A percentile compares a stretch with the other conserved stretches of the same genome.
phyloP scores from a whole-genome alignment of 1,284 basidiomycete genomes.

The Phlebopus sp. region DNA sequence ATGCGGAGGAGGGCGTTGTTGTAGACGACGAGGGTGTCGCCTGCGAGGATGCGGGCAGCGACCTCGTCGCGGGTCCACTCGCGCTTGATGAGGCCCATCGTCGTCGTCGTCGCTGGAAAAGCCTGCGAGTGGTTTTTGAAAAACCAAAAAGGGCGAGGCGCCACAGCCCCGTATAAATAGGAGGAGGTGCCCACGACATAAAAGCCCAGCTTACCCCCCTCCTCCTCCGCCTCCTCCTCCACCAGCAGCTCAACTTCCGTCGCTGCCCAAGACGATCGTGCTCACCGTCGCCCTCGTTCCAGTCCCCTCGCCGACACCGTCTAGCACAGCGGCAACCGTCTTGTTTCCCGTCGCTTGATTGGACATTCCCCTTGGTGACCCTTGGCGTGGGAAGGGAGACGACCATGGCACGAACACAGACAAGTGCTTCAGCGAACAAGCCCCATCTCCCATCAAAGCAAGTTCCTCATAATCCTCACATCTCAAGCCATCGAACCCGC shows the following conservation, averaged over 20 bases:
- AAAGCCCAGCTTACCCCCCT: conserved; percentile 2
- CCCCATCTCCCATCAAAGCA: conserved; percentile 21
- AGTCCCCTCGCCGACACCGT: conserved; percentile 1
- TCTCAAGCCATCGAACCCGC: conserved; percentile 37
- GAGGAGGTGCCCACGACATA: background rate
- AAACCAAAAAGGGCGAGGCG: background rate
- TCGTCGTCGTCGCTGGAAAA: too few relatives aligned
- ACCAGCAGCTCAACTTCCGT: background rate
- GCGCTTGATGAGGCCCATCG: conserved; percentile 29
- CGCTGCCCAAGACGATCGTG: conserved; percentile 9
- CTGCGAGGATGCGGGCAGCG: conserved; percentile 68
- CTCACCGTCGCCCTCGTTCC: too few relatives aligned
- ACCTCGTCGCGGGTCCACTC: conserved; percentile 57
- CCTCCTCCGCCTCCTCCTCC: conserved; percentile 2
- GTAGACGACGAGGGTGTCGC: conserved; percentile 82
- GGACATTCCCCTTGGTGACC: background rate
- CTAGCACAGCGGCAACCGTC: background rate
- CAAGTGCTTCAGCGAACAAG: conserved; percentile 22
- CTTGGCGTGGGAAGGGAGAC: conserved; percentile 27
- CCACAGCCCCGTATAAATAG: conserved; percentile 7
- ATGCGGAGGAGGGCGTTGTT: conserved; percentile 76
- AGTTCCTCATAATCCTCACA: conserved; percentile 23
- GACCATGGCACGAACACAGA: conserved; percentile 19
- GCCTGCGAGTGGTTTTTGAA: background rate
- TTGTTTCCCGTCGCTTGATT: background rate